Base-by-base conservation (phyloP, 2,329 filamentous ascomycete genomes). In the Elsinoe batatas region DNA sequence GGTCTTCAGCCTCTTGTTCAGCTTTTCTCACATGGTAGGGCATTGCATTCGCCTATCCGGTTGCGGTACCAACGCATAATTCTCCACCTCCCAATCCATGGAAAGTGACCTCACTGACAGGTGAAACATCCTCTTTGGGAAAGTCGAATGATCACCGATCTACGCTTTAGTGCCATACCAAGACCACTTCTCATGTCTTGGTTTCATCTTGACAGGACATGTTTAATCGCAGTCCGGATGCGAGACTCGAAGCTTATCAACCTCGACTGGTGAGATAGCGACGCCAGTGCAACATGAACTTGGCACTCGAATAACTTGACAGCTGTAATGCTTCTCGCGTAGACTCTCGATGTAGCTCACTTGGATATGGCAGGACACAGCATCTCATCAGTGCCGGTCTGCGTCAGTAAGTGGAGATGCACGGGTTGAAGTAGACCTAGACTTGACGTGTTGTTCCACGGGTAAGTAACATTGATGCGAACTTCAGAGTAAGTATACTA, bases 91-190 rank as follows among this genome's bases (percentile, higher is more conserved):
- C 13, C 3, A 26, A 44, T 11, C 18, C 26, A 22, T 44, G 20
- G 40, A 44, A 18, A 44, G 40, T 12, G 26, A 44, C 26, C 17
- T 22, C 40, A 15, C 8, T 26, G 40, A 44, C 40, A 44, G 32
- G 44, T 51, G 33, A 37, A 51, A 37, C 33, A 51, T 36, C 47
- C 47, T 32, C 33, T 51, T 51, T n/a, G 47, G 47, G 47, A 13
- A 36, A 51, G 7, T 51, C 17, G 15, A 51, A 33, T 11, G n/a
- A 51, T 51, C 47, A 35, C 47, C 47, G 47, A 51, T 51, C 47
- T 51, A 33, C 47, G 33, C 32, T 33, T 49, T 51, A 51, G 47
- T 33, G 47, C 32, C 47, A 51, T 18, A 26, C 32, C 47, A 51
- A 51, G 47, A 33, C 32, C 32, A 15, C 30, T 17, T 30, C 12